A percentile compares a stretch with the other conserved stretches of the same genome.
phyloP scores from a whole-genome alignment of 345 rosid genomes.

The Pseudoturritis turrita region DNA sequence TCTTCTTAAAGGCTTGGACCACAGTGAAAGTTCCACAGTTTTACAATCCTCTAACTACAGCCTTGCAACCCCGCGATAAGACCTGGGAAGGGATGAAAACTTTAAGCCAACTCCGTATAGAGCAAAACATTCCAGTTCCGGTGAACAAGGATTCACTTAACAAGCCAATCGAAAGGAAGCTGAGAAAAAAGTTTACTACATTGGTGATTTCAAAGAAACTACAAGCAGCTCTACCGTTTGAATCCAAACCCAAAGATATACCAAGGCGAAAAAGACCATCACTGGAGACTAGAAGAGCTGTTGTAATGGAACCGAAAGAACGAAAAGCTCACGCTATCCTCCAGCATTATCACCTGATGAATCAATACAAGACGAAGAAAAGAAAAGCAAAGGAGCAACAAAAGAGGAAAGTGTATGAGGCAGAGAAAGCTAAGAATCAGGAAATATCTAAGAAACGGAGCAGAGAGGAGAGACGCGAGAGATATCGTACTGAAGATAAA shows the following conservation, averaged over 20 bases:
- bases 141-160: constrained; percentile 67
- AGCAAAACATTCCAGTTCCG: constrained; percentile 48
- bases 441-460: too few relatives aligned
- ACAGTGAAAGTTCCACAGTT: constrained; percentile 65
- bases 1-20: constrained; percentile 67
- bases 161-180: constrained; percentile 73
- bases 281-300: constrained; percentile 64
- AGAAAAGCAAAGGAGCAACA: constrained; percentile 35
- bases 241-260: constrained; percentile 63
- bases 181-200: constrained; percentile 69
- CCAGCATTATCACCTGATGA: constrained; percentile 57
- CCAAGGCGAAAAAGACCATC: constrained; percentile 39
- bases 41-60: constrained; percentile 65
- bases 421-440: constrained; percentile 51
- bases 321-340: constrained; percentile 48
- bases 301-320: constrained; percentile 65
- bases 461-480: too few relatives aligned
- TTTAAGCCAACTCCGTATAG: constrained; percentile 59
- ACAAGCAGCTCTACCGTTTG: constrained; percentile 64
- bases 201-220: constrained; percentile 59
- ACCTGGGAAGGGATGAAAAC: constrained; percentile 83
- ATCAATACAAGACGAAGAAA: constrained; percentile 55
- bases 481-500: too few relatives aligned
- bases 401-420: constrained; percentile 41
- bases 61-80: constrained; percentile 66